Conservation (phyloP, 495 filamentous ascomycete species). For the Podospora bellae-mahoneyi region DNA sequence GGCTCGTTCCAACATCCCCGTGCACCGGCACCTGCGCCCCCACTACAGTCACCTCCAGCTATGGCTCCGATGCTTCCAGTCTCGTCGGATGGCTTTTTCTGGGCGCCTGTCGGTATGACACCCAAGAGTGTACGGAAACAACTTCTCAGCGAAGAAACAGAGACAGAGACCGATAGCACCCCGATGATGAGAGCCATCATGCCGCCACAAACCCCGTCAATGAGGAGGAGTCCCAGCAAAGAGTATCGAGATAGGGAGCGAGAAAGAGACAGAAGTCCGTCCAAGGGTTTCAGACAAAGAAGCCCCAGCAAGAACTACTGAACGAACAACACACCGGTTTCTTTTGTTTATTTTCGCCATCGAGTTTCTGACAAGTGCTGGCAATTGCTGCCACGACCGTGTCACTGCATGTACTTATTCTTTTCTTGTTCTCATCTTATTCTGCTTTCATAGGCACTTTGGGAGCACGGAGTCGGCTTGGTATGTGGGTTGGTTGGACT, state of each 20-base stretch:
- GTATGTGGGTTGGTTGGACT: not conserved
- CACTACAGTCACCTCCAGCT: constrained; percentile 36
- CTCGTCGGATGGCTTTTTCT: constrained; percentile 35
- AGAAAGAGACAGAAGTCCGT: constrained; percentile 42
- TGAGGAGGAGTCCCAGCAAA: constrained; percentile 44
- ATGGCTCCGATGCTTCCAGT: not conserved
- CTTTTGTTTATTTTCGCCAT: not conserved
- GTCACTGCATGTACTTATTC: constrained; percentile 3
- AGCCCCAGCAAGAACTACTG: constrained; percentile 44
- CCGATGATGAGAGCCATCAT: constrained; percentile 34
- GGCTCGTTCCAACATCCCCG: constrained; percentile 16
- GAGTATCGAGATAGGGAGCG: constrained; percentile 13
- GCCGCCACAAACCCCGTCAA: constrained; percentile 40
- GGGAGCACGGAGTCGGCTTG: not conserved
- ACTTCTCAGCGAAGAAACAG: constrained; percentile 39
- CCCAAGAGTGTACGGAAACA: constrained; percentile 38
- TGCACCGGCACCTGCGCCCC: constrained; percentile 19
- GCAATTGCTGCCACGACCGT: not conserved
- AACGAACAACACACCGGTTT: not conserved
- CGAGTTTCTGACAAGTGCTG: not conserved
- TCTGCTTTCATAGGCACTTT: not conserved
- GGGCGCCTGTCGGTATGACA: constrained; percentile 41
- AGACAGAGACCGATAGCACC: constrained; percentile 45
- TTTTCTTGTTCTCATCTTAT: not conserved
- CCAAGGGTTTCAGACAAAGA: constrained; percentile 32